phyloP scores from a whole-genome alignment of 1,284 basidiomycete species.

The Flammula alnicola region DNA sequence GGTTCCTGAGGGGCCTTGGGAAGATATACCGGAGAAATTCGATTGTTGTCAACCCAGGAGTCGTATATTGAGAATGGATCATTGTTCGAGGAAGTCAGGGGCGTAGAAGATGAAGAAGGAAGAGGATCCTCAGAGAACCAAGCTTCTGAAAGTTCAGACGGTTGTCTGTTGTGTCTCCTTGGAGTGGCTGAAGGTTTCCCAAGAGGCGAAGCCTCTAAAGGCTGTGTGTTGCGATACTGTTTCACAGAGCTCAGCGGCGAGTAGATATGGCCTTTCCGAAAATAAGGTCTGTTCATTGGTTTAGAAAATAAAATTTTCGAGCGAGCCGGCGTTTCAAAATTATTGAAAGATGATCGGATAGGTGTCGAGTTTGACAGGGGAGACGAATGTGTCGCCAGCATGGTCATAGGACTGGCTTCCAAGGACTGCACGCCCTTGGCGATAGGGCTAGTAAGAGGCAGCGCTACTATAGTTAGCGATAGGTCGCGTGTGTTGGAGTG shows the following conservation, averaged over 20 bases:
- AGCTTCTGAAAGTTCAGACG: slow-evolving; percentile 48
- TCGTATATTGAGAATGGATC: slow-evolving; percentile 45
- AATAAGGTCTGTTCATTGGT: slow-evolving; percentile 43
- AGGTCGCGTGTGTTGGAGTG: slow-evolving; percentile 64
- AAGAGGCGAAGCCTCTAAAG: slow-evolving; percentile 27
- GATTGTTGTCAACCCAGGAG: slow-evolving; percentile 31
- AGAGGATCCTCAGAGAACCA: slow-evolving; percentile 51
- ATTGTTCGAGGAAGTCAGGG: slow-evolving; percentile 25
- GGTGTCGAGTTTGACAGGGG: slow-evolving; percentile 24
- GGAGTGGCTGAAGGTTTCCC: slow-evolving; percentile 21
- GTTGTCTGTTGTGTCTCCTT: slow-evolving; percentile 35
- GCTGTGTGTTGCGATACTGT: slow-evolving; percentile 14
- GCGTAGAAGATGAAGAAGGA: slow-evolving; percentile 18
- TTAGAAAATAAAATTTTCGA: slow-evolving; percentile 34
- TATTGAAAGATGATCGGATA: slow-evolving; percentile 10
- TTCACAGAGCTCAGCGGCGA: slow-evolving; percentile 24
- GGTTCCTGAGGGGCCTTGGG: slow-evolving; percentile 44
- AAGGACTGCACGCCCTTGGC: slow-evolving; percentile 29
- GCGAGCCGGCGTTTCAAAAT: slow-evolving; percentile 42
- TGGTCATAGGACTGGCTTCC: slow-evolving; percentile 32
- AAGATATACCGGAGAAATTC: slow-evolving; percentile 34
- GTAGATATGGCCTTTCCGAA: slow-evolving; percentile 36
- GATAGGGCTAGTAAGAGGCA: slow-evolving; percentile 40
- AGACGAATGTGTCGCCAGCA: slow-evolving; percentile 29
- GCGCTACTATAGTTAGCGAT: slow-evolving; percentile 64